phyloP scores from a whole-genome alignment of 331 rosid species.

The Phaseolus coccineus region DNA sequence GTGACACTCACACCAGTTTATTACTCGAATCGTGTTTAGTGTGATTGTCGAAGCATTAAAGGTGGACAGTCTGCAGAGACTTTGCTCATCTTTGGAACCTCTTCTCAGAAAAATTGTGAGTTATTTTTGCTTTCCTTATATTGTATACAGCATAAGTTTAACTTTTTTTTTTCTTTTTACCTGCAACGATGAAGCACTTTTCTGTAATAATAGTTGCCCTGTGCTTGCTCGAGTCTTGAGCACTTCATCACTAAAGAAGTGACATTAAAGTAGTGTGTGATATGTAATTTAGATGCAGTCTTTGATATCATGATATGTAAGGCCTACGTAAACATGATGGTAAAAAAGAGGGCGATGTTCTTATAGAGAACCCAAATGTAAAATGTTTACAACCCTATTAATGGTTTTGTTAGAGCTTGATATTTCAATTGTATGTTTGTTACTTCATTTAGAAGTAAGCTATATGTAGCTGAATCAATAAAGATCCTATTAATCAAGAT shows the following conservation, averaged over 20 bases:
- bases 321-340: neutral
- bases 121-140: constrained; percentile 20
- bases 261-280: constrained; percentile 17
- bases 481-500: neutral
- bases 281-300: neutral
- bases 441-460: constrained; percentile 14
- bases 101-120: constrained; percentile 91
- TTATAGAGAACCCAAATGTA: neutral
- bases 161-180: constrained; percentile 4
- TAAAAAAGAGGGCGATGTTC: neutral
- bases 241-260: constrained; percentile 11
- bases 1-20: constrained; percentile 38
- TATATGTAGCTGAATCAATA: constrained; percentile 13
- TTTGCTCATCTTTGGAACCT: constrained; percentile 84
- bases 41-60: constrained; percentile 89
- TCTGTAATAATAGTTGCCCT: neutral
- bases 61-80: constrained; percentile 88
- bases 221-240: neutral
- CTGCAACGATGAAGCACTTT: constrained; percentile 15
- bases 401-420: constrained; percentile 6
- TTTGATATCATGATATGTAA: neutral
- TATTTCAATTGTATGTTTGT: constrained; percentile 1
- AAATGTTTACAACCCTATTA: neutral
- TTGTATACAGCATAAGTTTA: neutral
- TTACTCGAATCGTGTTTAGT: constrained; percentile 52